Evolutionary conservation across 176 grass and related monocot species (phyloP).

Genomic region (Aegilops tauschii): DNA sequence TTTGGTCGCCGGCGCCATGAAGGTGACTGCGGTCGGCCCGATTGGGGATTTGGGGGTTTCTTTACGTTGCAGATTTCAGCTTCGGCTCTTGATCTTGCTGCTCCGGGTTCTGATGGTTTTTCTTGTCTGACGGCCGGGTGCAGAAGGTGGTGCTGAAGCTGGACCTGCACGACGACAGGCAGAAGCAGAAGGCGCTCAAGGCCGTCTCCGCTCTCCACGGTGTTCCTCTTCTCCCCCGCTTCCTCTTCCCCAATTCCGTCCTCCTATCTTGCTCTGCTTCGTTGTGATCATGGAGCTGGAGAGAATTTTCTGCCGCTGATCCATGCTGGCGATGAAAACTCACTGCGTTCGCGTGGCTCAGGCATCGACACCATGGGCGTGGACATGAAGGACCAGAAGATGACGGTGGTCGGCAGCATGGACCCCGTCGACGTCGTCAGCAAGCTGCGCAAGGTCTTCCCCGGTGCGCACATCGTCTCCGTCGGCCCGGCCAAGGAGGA

Average conservation of each 20-base stretch:
- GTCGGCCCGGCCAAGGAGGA: constrained; percentile 73
- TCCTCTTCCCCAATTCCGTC: background rate
- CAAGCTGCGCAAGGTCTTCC: constrained; percentile 51
- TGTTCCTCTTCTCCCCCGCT: background rate
- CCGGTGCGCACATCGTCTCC: constrained; percentile 29
- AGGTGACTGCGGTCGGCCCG: background rate
- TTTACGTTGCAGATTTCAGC: too few species aligned
- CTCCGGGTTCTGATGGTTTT: background rate
- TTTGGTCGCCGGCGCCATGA: background rate
- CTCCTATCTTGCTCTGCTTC: background rate
- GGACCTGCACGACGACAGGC: constrained; percentile 77
- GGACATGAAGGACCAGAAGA: constrained; percentile 67
- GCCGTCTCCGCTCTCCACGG: constrained; percentile 58
- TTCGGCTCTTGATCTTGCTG: background rate
- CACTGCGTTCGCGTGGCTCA: constrained; percentile 3
- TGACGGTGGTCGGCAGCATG: constrained; percentile 57
- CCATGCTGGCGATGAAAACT: background rate
- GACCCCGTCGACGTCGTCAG: constrained; percentile 59
- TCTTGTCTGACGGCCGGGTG: background rate
- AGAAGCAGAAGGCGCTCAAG: constrained; percentile 83
- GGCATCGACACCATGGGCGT: constrained; percentile 56
- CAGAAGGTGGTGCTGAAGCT: constrained; percentile 80
- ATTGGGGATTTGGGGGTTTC: background rate
- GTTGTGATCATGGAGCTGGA: background rate
- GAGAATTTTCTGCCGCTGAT: background rate